These are phyloP conservation scores for Ceriops tagal DNA, from an alignment of 345 rosid genomes.

Conservation along the genomic window DNA sequence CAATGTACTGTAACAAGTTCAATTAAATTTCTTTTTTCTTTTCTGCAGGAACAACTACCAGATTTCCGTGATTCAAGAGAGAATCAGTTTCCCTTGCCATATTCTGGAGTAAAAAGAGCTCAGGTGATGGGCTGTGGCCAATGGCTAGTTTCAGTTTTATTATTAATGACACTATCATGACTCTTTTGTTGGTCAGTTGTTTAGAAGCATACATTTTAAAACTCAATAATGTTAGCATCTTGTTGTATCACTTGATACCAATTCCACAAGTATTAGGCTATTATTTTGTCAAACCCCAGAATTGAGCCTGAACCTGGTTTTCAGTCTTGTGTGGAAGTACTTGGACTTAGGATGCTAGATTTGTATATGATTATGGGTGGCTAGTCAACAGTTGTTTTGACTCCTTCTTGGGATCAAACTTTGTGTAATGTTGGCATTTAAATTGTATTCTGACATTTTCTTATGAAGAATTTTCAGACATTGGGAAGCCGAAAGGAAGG, in stretches of 20 bases:
- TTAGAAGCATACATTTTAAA: background rate
- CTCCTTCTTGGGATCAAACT: background rate
- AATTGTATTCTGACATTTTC: background rate
- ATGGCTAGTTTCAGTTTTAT: background rate
- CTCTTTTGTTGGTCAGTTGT: background rate
- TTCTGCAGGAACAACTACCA: slow-evolving; percentile 53
- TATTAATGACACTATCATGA: background rate
- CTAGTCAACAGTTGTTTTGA: background rate
- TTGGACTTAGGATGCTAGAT: background rate
- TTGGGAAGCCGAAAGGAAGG: slow-evolving; percentile 52
- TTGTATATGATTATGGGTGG: background rate
- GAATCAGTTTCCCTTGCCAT: slow-evolving; percentile 35
- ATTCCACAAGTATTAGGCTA: background rate
- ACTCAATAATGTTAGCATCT: background rate
- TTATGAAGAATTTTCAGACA: slow-evolving; percentile 46
- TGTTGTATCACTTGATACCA: background rate
- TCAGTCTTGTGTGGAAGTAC: background rate
- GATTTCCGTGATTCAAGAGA: slow-evolving; percentile 55
- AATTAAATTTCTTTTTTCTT: background rate
- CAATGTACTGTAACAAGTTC: background rate
- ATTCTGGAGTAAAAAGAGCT: slow-evolving; percentile 42
- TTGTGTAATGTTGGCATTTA: background rate
- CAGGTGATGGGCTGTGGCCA: slow-evolving; percentile 41
- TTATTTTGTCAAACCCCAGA: background rate
- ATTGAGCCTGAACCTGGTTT: background rate